Conservation (phyloP, 306 rosid species). For the Vicia faba region DNA sequence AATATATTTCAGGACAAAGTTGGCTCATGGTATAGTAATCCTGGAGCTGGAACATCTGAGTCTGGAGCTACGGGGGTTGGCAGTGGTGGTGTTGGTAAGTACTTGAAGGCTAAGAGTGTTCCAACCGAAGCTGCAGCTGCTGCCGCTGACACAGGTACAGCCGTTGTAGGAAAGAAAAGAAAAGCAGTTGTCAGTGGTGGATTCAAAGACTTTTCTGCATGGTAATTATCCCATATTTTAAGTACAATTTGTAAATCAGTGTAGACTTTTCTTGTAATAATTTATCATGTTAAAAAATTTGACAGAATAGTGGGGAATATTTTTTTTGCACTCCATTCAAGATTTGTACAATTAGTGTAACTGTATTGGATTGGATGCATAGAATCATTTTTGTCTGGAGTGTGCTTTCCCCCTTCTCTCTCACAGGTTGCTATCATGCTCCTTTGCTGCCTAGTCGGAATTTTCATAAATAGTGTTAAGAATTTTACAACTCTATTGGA, state of each 20-base stretch:
- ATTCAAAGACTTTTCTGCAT: constrained; percentile 75
- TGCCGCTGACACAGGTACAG: constrained; percentile 34
- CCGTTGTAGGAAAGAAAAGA: constrained; percentile 70
- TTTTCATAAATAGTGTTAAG: not conserved
- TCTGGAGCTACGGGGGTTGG: constrained; percentile 50
- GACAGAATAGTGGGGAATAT: constrained; percentile 1
- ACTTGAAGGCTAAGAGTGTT: constrained; percentile 70
- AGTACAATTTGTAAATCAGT: constrained; percentile 39
- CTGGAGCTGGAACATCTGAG: constrained; percentile 67
- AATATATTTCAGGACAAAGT: constrained; percentile 66
- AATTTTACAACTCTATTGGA: not conserved
- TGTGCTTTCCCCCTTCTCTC: constrained; percentile 19
- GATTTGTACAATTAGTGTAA: constrained; percentile 30
- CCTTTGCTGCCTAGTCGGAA: too few species aligned
- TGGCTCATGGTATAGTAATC: constrained; percentile 93
- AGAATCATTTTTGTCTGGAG: constrained; percentile 34
- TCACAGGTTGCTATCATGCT: constrained; percentile 1
- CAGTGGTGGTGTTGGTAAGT: constrained; percentile 80
- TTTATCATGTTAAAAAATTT: constrained; percentile 12
- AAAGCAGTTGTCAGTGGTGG: constrained; percentile 55
- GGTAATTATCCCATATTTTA: constrained; percentile 52
- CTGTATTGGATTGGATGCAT: constrained; percentile 19
- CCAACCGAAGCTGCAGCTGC: constrained; percentile 50
- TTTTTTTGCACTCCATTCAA: constrained; percentile 32
- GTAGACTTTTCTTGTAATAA: constrained; percentile 28